Evolutionary conservation across 2,329 filamentous ascomycete genomes (phyloP).

Genomic region (Alternaria sp.): DNA sequence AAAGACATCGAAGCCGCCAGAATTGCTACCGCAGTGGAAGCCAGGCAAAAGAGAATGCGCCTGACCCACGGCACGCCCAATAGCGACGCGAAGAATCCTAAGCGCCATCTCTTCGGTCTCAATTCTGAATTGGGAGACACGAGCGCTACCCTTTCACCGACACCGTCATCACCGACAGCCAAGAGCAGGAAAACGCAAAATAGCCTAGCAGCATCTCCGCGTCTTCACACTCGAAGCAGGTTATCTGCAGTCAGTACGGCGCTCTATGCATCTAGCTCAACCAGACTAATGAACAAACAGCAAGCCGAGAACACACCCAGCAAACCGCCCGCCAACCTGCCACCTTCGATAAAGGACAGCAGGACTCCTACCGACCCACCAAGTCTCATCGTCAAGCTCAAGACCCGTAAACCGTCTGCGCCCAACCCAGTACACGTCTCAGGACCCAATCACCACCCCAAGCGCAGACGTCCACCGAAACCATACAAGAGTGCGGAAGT

Average conservation of each 20-base stretch:
- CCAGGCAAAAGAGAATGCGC: background rate
- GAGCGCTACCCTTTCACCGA: background rate
- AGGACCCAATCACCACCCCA: background rate
- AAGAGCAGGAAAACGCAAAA: background rate
- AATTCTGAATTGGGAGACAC: background rate
- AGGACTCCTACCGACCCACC: too few relatives aligned
- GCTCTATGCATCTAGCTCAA: background rate
- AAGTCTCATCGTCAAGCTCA: slow-evolving; percentile 2
- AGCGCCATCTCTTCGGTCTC: background rate
- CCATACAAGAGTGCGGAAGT: background rate
- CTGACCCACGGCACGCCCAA: background rate
- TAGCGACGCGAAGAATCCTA: background rate
- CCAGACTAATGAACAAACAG: background rate
- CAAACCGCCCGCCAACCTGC: background rate
- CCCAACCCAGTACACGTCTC: background rate
- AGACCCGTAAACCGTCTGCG: background rate
- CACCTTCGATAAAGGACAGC: too few relatives aligned
- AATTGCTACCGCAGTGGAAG: background rate
- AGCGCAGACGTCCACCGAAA: background rate
- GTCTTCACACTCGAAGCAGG: background rate
- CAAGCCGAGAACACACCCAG: background rate
- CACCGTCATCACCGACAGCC: background rate
- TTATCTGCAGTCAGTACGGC: background rate
- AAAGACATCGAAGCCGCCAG: background rate
- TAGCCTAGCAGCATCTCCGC: background rate